These are phyloP conservation scores for Cymbidium sinense DNA, from an alignment of 106 monocot species.

Conservation along the genomic window DNA sequence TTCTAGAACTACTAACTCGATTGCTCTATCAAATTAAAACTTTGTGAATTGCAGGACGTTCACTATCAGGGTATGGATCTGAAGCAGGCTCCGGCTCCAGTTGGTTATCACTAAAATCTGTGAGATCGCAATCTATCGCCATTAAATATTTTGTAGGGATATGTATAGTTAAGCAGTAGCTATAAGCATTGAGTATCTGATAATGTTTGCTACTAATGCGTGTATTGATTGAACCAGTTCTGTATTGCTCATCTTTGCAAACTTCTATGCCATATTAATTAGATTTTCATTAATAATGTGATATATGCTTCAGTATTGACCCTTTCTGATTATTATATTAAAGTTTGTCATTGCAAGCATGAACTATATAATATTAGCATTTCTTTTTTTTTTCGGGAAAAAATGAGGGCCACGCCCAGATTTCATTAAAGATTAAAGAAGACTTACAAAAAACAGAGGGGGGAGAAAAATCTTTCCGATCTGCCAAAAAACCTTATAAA, in stretches of 20 bases:
- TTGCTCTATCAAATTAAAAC: background rate
- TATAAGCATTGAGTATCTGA: background rate
- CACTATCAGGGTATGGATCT: conserved; percentile 25
- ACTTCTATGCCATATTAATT: background rate
- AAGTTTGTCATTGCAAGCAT: too few species aligned
- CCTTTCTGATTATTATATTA: too few species aligned
- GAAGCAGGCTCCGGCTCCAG: conserved; percentile 22
- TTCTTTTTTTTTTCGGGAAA: too few species aligned
- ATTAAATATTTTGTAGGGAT: background rate
- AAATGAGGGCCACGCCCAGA: too few species aligned
- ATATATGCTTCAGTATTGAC: background rate
- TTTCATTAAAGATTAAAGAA: too few species aligned
- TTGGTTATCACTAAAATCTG: conserved; percentile 19
- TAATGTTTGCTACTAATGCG: background rate
- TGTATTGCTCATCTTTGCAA: background rate
- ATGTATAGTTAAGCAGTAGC: background rate
- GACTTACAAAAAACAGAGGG: too few species aligned
- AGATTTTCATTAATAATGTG: background rate
- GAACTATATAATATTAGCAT: too few species aligned
- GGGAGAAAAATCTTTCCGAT: too few species aligned
- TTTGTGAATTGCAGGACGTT: conserved; percentile 17
- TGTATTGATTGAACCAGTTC: background rate
- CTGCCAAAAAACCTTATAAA: too few species aligned
- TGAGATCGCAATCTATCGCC: background rate
- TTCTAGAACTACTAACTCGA: too few species aligned